Evolutionary conservation across 2,329 filamentous ascomycete species (phyloP), one percentile per base, ranked within the genome.

Genomic region (Bipolaris zeicola): DNA sequence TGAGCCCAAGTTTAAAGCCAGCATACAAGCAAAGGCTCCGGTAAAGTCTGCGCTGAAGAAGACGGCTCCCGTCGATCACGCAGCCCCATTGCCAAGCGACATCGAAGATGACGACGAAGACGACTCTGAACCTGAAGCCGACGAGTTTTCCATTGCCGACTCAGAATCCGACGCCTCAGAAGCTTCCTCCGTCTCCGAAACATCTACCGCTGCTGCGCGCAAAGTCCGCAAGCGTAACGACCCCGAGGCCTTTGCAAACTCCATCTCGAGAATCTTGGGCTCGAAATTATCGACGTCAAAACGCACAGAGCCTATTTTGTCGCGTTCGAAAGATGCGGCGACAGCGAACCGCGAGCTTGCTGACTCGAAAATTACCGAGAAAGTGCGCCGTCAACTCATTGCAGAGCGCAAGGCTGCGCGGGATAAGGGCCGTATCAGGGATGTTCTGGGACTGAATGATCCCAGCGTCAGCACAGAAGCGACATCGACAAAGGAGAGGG

Each of bases 201-300:
- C 66, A 6, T 75, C 71, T 24, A 73, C 69, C 8, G 68, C 65
- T 37, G 65, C 66, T 8, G 60, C 66, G 6, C 67, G 70, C 34
- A 79, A 77, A 66, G 89, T 87, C 69, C 87, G 88, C 13, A 98
- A 98, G 79, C 89, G 93, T 72, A 96, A 96, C 78, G 94, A 99
- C 76, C 93, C 95, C 2, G 82, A 84, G 62, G 92, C 91, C 50
- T 98, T 99, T 76, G 91, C 94, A 22, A 96, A 89, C 1, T 96
- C 92, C 48, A 92, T 99, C 69, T 89, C 90, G 65, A 96, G 95
- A 77, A 97, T 99, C 73, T 84, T 99, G 42, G 88, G 87, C 53
- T 94, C 92, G 5, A 98, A 98, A 78, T 83, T 98, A 8, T 89
- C 92, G 1, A 87, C 86, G 6, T 85, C 89, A 31, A 92, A 92